Base-by-base conservation (phyloP, 2,329 filamentous ascomycete genomes). In the Phialophora expanda region DNA sequence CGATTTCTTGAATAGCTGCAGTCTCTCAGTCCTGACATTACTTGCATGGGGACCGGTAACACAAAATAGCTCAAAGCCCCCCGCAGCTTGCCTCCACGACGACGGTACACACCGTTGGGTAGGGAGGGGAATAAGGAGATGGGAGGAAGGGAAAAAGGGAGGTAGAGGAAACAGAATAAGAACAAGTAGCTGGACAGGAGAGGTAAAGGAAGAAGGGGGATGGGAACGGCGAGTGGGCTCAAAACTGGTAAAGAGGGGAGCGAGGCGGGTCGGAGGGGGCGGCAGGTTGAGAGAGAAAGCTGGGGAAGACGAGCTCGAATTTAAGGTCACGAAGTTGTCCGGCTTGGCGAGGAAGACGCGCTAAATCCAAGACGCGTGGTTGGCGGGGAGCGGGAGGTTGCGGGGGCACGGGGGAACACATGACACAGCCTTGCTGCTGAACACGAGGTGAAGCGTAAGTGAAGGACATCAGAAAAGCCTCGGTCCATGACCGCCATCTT, bases 1-100 rank as follows among this genome's bases (percentile, higher is more conserved):
- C 34, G 53, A 66, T 57, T 20, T 51, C 26, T 57, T 41, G 57
- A 56, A 65, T 61, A 53, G 51, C 26, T 61, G 50, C 51, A 56
- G 28, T 30, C 64, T 54, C 64, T 58, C 51, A 53, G 24, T 14
- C 26, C 44, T 26, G 51, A 22, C 17, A 22, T 58, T 20, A n/a
- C 32, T 57, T 61, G 32, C 38, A 24, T 22, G 50, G 50, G 62
- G 28, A 56, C 32, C 59, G 5, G 38, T 12, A 56, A 58, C 51
- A 22, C 44, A 12, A 46, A 22, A 22, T 38, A 50, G 30, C 48
- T n/a, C 38, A 26, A 55, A 32, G 54, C 20, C 54, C 46, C 44
- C 24, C 41, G 55, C 14, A 20, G 53, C 20, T 56, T 48, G 32
- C 48, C 22, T 41, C 26, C 28, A 20, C 30, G 11, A 26, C 26